Conservation (phyloP, 805 yeast genomes). For the Komagataella populi region DNA sequence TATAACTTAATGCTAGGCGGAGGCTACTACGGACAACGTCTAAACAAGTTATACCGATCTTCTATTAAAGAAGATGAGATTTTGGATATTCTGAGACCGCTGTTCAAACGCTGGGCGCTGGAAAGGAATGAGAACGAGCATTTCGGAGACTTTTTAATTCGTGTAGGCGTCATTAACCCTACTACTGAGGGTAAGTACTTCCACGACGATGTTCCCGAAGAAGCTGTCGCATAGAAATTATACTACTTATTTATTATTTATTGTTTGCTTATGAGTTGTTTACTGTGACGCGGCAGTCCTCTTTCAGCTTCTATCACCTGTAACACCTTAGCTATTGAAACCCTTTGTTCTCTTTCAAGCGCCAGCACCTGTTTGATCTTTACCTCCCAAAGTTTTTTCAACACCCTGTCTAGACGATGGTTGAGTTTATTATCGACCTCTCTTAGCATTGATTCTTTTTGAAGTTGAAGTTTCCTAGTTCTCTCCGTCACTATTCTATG, state of each 20-base stretch:
- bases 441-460: constrained; percentile 7
- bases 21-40: constrained; percentile 85
- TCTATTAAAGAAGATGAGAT: constrained; percentile 88
- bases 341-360: constrained; percentile 27
- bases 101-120: constrained; percentile 88
- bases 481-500: background rate
- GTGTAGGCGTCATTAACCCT: constrained; percentile 79
- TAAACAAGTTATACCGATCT: constrained; percentile 79
- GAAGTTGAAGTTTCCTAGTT: background rate
- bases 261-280: background rate
- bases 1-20: constrained; percentile 94
- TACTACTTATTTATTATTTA: constrained; percentile 1
- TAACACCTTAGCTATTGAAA: constrained; percentile 19
- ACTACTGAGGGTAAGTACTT: constrained; percentile 85
- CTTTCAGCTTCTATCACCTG: background rate
- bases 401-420: constrained; percentile 29
- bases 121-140: constrained; percentile 89
- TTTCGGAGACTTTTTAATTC: constrained; percentile 85
- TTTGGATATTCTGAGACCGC: constrained; percentile 59
- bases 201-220: constrained; percentile 89
- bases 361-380: constrained; percentile 28
- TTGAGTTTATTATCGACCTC: constrained; percentile 23
- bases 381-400: constrained; percentile 35
- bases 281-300: background rate
- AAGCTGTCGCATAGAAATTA: constrained; percentile 20